A percentile compares a stretch with the other conserved stretches of the same genome.
phyloP scores from a whole-genome alignment of 75 land plant genomes.

The Pseudotsuga menziesii region DNA sequence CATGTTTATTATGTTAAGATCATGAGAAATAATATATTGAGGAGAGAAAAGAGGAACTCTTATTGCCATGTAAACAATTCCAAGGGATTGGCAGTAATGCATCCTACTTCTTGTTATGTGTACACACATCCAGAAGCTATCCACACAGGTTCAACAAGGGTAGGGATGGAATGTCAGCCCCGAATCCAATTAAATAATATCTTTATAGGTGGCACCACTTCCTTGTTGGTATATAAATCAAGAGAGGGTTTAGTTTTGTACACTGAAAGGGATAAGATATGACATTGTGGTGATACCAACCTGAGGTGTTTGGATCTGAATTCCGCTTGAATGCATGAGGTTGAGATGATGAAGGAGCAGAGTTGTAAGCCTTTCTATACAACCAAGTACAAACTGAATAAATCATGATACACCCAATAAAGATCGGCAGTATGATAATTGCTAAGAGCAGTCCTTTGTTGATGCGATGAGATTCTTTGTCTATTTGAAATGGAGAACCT shows the following conservation, averaged over 20 bases:
- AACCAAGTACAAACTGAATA: conserved; percentile 11
- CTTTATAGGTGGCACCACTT: too few relatives aligned
- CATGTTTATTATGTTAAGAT: not conserved
- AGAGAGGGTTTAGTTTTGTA: too few relatives aligned
- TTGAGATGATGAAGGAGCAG: not conserved
- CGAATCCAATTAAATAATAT: too few relatives aligned
- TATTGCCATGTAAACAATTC: too few relatives aligned
- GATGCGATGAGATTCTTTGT: not conserved
- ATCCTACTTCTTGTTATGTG: too few relatives aligned
- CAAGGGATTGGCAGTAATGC: too few relatives aligned
- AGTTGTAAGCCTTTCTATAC: not conserved
- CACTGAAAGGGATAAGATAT: too few relatives aligned
- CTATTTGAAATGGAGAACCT: not conserved
- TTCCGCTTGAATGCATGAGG: not conserved
- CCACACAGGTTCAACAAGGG: too few relatives aligned
- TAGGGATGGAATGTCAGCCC: too few relatives aligned
- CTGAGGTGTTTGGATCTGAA: not conserved
- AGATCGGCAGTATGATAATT: not conserved
- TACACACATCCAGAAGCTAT: too few relatives aligned
- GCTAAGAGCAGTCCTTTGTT: conserved; percentile 7
- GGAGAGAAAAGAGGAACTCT: too few relatives aligned
- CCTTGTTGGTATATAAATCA: too few relatives aligned
- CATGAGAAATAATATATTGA: not conserved
- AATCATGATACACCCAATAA: not conserved
- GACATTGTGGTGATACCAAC: not conserved